Evolutionary conservation across 768 basidiomycete genomes (phyloP).

Genomic region (Suillus hirtellus): DNA sequence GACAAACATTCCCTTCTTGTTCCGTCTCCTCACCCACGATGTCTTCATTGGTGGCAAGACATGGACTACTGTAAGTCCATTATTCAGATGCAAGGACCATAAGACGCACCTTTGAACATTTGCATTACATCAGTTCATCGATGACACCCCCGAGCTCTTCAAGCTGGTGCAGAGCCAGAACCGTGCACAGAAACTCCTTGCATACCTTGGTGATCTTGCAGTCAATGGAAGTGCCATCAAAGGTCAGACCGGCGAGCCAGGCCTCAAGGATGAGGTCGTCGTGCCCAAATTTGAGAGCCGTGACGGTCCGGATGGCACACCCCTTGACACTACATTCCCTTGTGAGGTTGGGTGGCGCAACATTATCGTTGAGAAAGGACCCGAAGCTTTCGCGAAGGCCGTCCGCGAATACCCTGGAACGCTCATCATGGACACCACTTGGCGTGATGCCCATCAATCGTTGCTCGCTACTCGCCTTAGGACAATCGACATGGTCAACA

Average conservation of each 20-base stretch:
- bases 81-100: conserved; percentile 5
- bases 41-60: conserved; percentile 96
- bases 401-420: conserved; percentile 94
- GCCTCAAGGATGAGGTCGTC: conserved; percentile 84
- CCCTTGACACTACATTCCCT: conserved; percentile 78
- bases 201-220: conserved; percentile 95
- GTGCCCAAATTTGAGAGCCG: conserved; percentile 79
- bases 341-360: conserved; percentile 95
- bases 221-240: conserved; percentile 99
- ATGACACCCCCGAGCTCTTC: conserved; percentile 99
- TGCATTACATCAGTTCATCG: conserved; percentile 75
- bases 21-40: conserved; percentile 95
- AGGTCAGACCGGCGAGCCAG: conserved; percentile 93
- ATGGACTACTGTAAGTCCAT: conserved; percentile 82
- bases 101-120: neutral
- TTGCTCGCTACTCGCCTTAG: conserved; percentile 94
- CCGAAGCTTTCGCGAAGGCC: conserved; percentile 97
- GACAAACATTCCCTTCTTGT: conserved; percentile 99
- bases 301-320: conserved; percentile 70
- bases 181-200: conserved; percentile 94
- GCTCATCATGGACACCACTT: conserved; percentile 98
- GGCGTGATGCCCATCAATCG: conserved; percentile 99
- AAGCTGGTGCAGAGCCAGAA: conserved; percentile 97
- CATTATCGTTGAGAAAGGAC: conserved; percentile 97
- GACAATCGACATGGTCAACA: conserved; percentile 97